Evolutionary conservation across 805 yeast species (phyloP), one percentile per base, ranked within the genome.

Genomic region (Ogataea paraovalis): DNA sequence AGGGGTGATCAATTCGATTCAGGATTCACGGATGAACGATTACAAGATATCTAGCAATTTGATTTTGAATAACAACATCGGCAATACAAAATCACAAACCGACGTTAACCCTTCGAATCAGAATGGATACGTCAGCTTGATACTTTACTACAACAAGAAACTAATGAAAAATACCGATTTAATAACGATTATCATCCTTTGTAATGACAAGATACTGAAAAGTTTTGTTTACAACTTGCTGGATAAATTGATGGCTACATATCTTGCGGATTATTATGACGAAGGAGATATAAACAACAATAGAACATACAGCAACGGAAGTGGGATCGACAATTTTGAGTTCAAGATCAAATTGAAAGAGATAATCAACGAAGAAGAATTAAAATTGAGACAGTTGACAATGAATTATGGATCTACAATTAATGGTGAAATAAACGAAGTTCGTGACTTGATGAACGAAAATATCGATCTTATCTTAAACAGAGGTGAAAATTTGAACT

Each of bases 401-500:
- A 67, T 49, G 54, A 53, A 52, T 7, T 67, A 59, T 48, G 69
- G 61, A 36, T 47, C 63, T 22, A 60, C 52, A 49, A 72, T 48
- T 42, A 71, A 70, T 42, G 75, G 70, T 48, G 90, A 85, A 50
- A 74, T 85, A 19, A 79, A 78, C 46, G 82, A 82, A 58, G 86
- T 85, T 21, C 71, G 83, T 53, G 76, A 76, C 44, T 65, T 85
- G 51, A 83, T 85, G 90, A 75, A 81, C 49, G 86, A 83, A 50
- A 86, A 85, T 58, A 81, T 85, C 45, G 88, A 82, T 56, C 74
- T 80, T 60, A 75, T 89, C 22, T 69, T 88, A 55, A 81, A 80
- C 54, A 76, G 96, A 44, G 96, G 95, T 19, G 96, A 88, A 58
- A 76, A 86, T 44, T 79, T 88, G 49, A 78, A 80, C 54, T 65